These are phyloP conservation scores for Blastobotrys buckinghamii DNA, from an alignment of 1,139 yeast genomes.

Conservation along the genomic window DNA sequence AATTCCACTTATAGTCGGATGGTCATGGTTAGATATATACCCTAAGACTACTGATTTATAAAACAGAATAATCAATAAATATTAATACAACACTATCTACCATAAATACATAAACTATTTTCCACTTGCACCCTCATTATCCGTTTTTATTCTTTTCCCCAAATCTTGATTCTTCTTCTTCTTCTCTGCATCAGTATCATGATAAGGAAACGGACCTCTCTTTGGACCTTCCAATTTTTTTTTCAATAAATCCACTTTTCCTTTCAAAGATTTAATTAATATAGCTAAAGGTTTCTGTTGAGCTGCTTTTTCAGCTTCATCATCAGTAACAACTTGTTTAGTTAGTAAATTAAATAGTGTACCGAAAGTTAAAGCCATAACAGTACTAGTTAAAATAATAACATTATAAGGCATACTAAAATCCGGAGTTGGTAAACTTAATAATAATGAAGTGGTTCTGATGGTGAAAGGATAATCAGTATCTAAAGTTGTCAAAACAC, in stretches of 20 bases:
- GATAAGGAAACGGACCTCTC: constrained; percentile 23
- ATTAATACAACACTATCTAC: too few relatives aligned
- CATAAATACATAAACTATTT: too few relatives aligned
- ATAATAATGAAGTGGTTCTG: constrained; percentile 77
- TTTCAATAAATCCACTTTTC: constrained; percentile 7
- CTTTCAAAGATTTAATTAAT: constrained; percentile 15
- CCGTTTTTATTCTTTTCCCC: too few relatives aligned
- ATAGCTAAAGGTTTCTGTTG: constrained; percentile 19
- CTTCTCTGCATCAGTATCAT: background rate
- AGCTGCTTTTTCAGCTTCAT: constrained; percentile 51
- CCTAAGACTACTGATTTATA: too few relatives aligned
- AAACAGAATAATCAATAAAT: too few relatives aligned
- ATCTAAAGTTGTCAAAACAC: constrained; percentile 50
- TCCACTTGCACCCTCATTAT: too few relatives aligned
- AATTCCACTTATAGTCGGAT: too few relatives aligned
- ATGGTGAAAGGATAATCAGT: constrained; percentile 34
- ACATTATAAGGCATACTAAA: constrained; percentile 99
- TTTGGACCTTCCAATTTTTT: constrained; percentile 13
- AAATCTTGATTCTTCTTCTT: background rate
- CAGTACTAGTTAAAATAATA: constrained; percentile 87
- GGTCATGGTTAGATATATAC: too few relatives aligned
- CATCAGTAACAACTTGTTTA: constrained; percentile 71
- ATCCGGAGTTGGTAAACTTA: constrained; percentile 94
- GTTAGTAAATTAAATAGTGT: constrained; percentile 72
- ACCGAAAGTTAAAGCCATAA: constrained; percentile 90